Percentiles rank a stretch among this genome's conserved stretches.
These are phyloP conservation scores for Flaveria trinervia DNA, from an alignment of 129 eudicot species.

Conservation along the genomic window DNA sequence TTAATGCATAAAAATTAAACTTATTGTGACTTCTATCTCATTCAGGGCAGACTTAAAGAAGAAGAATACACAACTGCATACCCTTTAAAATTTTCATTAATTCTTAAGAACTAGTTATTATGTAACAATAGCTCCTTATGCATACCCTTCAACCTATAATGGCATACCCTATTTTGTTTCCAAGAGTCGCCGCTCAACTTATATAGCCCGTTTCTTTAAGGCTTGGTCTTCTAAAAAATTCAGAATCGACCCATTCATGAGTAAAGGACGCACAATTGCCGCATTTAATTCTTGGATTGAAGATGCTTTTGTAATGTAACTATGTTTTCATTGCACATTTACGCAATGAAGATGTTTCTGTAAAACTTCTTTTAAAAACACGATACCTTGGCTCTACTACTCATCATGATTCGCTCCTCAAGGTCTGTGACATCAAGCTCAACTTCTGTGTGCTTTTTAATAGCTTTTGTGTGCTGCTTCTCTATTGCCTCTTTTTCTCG, in stretches of 20 bases:
- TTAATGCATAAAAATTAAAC: background rate
- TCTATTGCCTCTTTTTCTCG: conserved; percentile 86
- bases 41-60: background rate
- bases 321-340: background rate
- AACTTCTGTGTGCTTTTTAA: conserved; percentile 69
- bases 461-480: conserved; percentile 77
- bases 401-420: conserved; percentile 64
- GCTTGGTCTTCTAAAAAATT: background rate
- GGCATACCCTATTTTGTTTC: background rate
- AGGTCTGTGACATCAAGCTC: conserved; percentile 95
- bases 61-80: background rate
- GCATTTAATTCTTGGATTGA: background rate
- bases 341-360: conserved; percentile 6
- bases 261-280: background rate
- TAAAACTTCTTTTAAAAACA: background rate
- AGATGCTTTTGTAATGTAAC: background rate
- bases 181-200: conserved; percentile 2
- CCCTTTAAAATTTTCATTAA: background rate
- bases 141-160: background rate
- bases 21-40: background rate
- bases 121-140: background rate
- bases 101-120: background rate
- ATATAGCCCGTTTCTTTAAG: background rate
- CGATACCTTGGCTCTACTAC: conserved; percentile 70
- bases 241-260: background rate